Evolutionary conservation across 2,329 filamentous ascomycete genomes (phyloP).

Genomic region (Metarhizium guizhouense): DNA sequence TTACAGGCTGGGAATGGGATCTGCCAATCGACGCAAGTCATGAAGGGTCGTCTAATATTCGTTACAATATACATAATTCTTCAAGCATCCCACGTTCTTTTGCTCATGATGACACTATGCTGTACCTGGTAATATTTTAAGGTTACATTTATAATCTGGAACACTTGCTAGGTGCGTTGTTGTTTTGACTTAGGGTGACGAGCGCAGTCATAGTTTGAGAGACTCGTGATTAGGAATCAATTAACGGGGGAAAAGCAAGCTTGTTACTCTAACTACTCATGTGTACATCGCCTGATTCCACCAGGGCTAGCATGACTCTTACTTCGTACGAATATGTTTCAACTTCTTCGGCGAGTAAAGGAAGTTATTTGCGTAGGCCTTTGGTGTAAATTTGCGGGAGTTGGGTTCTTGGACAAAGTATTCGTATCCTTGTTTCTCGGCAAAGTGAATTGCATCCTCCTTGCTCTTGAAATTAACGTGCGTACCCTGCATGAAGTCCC

Average conservation of each 20-base stretch:
- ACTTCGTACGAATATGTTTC: constrained; percentile 80
- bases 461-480: constrained; percentile 84
- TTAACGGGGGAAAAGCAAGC: background rate
- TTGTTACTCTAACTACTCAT: background rate
- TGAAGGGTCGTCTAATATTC: background rate
- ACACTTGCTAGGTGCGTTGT: background rate
- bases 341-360: constrained; percentile 75
- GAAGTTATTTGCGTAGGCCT: constrained; percentile 97
- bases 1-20: constrained; percentile 1
- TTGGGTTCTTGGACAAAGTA: constrained; percentile 98
- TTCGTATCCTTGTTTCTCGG: constrained; percentile 98
- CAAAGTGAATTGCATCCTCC: constrained; percentile 90
- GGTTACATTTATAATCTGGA: background rate
- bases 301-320: constrained; percentile 19
- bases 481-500: constrained; percentile 90
- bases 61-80: background rate
- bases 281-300: background rate
- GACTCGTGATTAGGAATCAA: no score
- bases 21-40: background rate
- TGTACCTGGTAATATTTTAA: no score
- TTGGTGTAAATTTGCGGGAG: constrained; percentile 72
- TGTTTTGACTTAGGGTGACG: no score
- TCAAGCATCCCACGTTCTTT: background rate
- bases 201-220: no score
- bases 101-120: no score